phyloP scores from a whole-genome alignment of 495 filamentous ascomycete species.

The Penicillium atrosanguineum region DNA sequence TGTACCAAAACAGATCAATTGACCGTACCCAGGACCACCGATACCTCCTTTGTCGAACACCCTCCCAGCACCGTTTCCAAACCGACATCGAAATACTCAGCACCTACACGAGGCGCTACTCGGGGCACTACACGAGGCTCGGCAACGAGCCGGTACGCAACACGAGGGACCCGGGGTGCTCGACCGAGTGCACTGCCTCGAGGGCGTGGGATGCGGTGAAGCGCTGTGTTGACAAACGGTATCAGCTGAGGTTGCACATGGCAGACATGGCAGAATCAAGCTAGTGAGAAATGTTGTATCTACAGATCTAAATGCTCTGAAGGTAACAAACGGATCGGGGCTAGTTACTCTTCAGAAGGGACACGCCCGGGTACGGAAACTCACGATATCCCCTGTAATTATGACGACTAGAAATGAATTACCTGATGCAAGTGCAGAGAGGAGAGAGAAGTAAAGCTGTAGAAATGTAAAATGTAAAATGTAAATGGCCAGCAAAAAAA shows the following conservation, averaged over 20 bases:
- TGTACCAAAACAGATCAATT: not conserved
- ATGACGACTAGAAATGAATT: slow-evolving; percentile 5
- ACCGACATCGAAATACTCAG: slow-evolving; percentile 60
- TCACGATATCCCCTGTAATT: not conserved
- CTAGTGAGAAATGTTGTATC: not conserved
- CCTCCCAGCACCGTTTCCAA: slow-evolving; percentile 64
- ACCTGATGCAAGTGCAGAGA: not conserved
- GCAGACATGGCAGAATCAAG: not conserved
- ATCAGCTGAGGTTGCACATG: not conserved
- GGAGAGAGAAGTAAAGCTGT: not conserved
- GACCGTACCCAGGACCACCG: slow-evolving; percentile 66
- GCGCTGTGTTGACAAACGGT: not conserved
- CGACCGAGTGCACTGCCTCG: slow-evolving; percentile 43
- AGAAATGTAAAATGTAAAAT: not conserved
- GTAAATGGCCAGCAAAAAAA: not conserved
- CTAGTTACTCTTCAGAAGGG: not conserved
- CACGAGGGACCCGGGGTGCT: slow-evolving; percentile 33
- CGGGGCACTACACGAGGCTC: slow-evolving; percentile 38
- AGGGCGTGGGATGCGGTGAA: slow-evolving; percentile 38
- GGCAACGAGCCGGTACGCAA: slow-evolving; percentile 41
- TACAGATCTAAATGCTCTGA: not conserved
- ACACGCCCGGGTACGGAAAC: no score
- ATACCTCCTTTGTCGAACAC: slow-evolving; percentile 91
- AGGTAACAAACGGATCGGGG: not conserved
- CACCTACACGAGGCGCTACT: slow-evolving; percentile 31